phyloP scores from a whole-genome alignment of 148 eudicot genomes.

The Gaultheria prostrata region DNA sequence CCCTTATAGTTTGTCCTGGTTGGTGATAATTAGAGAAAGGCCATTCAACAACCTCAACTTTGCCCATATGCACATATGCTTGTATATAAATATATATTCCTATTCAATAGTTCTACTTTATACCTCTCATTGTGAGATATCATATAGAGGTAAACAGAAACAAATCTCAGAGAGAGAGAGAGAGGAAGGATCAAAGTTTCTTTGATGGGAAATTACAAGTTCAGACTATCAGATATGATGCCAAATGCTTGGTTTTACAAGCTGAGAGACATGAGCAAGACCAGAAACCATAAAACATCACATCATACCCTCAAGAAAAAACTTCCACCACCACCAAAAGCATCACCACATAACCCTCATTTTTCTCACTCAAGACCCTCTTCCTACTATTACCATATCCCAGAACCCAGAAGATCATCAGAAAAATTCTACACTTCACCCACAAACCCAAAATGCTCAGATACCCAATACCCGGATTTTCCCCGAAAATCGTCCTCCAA shows the following conservation, averaged over 20 bases:
- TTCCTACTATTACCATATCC: conserved; percentile 17
- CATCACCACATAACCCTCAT: conserved; percentile 4
- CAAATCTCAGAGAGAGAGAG: conserved; percentile 9
- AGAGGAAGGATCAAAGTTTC: conserved; percentile 4
- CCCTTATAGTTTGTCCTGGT: not conserved
- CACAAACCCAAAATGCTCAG: conserved; percentile 19
- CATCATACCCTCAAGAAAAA: conserved; percentile 17
- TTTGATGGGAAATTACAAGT: conserved; percentile 42
- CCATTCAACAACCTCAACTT: not conserved
- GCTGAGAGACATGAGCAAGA: conserved; percentile 40
- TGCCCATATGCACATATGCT: not conserved
- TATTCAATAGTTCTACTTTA: not conserved
- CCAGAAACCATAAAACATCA: conserved; percentile 15
- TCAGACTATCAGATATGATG: conserved; percentile 47
- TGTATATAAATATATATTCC: not conserved
- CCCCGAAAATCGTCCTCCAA: conserved; percentile 31
- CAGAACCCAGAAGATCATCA: conserved; percentile 12
- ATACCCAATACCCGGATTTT: conserved; percentile 32
- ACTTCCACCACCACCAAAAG: not conserved
- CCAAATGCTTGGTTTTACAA: conserved; percentile 58
- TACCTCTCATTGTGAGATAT: conserved; percentile 2
- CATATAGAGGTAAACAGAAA: not conserved
- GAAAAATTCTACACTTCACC: conserved; percentile 26
- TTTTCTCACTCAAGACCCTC: conserved; percentile 26
- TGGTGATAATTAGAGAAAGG: not conserved